Evolutionary conservation across 495 filamentous ascomycete genomes (phyloP), one percentile per base, ranked within the genome.

Genomic region (Aspergillus funiculosus): DNA sequence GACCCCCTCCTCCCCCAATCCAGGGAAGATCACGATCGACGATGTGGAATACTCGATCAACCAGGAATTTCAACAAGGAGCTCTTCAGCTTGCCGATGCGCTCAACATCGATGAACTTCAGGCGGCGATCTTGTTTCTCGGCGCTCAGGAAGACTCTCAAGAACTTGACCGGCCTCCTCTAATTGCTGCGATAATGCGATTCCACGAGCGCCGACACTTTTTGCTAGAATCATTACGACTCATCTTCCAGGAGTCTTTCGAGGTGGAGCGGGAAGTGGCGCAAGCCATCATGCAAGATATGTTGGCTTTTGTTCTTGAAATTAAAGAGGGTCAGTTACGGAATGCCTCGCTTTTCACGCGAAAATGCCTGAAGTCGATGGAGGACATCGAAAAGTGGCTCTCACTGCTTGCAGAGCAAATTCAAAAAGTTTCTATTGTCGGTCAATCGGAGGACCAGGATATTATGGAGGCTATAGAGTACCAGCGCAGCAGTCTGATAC

Each of bases 81-180:
- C 82, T 25, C 71, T 90, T 13, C 75, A 86, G 58, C 65, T 97
- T 27, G 87, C 90, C 39, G 91, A 97, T 66, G 82, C 82, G 18
- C 72, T 96, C 41, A 78, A 94, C 52, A 73, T 99, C 20, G 91
- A 99, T 64, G 92, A 99, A 63, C 52, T 94, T 37, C 72, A 89
- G 57, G 83, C 94, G 15, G 86, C 89, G 5, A 62, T 73, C 35
- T 67, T 94, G 18, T 78, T 91, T 45, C 61, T 94, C 13, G 74
- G 75, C 28, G 78, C 84, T 5, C 77, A 85, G 57, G 71, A 78
- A 36, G 79, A 86, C 50, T 69, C 79, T 7, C 71, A 79, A 35
- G 53, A 71, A 11, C 69, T 88, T 19, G 86, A 86, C 45, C 76
- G 87, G 21, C 67, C 87, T 17, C 71, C 81, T 51, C 67, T 84